A percentile compares a stretch with the other conserved stretches of the same genome.
Evolutionary conservation across 208 protist genomes (phyloP).

Genomic region (Trypanosoma boissoni): DNA sequence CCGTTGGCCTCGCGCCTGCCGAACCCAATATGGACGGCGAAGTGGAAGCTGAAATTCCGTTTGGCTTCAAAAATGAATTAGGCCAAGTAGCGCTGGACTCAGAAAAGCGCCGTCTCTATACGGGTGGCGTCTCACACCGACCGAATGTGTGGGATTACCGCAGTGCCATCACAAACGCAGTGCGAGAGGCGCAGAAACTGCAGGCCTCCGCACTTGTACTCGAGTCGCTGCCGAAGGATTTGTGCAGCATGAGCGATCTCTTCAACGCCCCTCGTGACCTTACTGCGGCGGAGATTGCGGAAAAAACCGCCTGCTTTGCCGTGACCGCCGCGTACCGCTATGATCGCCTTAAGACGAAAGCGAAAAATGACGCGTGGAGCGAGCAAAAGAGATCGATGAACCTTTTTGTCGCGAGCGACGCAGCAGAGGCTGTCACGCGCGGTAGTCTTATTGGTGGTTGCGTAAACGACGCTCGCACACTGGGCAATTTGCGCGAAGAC

Average conservation of each 20-base stretch:
- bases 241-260: slow-evolving; percentile 30
- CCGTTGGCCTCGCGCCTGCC: slow-evolving; percentile 22
- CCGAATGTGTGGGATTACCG: slow-evolving; percentile 61
- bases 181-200: slow-evolving; percentile 56
- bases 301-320: slow-evolving; percentile 68
- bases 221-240: slow-evolving; percentile 17
- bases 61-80: slow-evolving; percentile 44
- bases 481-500: slow-evolving; percentile 84
- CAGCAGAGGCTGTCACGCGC: slow-evolving; percentile 40
- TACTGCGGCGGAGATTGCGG: slow-evolving; percentile 38
- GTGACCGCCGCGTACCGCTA: slow-evolving; percentile 79
- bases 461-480: slow-evolving; percentile 73
- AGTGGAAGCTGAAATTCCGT: slow-evolving; percentile 7
- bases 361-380: background rate
- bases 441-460: slow-evolving; percentile 68
- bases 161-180: slow-evolving; percentile 60
- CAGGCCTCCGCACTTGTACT: slow-evolving; percentile 27
- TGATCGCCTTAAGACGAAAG: slow-evolving; percentile 45
- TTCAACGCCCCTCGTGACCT: slow-evolving; percentile 48
- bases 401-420: slow-evolving; percentile 40
- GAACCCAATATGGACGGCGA: background rate
- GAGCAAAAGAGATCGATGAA: slow-evolving; percentile 21
- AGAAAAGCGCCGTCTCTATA: slow-evolving; percentile 13
- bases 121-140: slow-evolving; percentile 26
- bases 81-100: slow-evolving; percentile 31